Evolutionary conservation across 257 asterid genomes (phyloP).

Genomic region (Parsonsia alboflavescens): DNA sequence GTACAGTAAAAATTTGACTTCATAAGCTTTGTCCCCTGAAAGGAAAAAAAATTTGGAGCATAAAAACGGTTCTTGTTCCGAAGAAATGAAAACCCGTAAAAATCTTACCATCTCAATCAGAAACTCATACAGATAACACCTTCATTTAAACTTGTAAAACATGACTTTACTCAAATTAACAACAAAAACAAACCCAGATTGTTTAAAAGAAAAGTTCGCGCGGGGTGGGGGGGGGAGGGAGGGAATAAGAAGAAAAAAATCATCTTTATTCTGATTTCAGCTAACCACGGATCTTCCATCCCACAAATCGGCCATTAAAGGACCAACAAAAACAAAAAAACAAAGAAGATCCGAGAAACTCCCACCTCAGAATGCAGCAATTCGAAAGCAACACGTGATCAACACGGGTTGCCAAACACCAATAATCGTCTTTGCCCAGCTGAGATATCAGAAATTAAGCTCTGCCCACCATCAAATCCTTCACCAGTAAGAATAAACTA

Average conservation of each 20-base stretch:
- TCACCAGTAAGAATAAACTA: neutral
- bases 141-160: neutral
- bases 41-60: neutral
- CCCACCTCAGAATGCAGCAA: constrained; percentile 8
- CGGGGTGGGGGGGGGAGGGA: too few relatives aligned
- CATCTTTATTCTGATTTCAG: neutral
- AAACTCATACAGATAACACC: neutral
- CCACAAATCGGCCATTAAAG: neutral
- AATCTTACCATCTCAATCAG: neutral
- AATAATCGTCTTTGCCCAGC: neutral
- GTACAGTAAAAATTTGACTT: neutral
- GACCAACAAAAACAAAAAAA: neutral
- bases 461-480: neutral
- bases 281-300: constrained; percentile 12
- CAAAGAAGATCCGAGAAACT: neutral
- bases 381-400: constrained; percentile 7
- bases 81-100: neutral
- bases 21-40: neutral
- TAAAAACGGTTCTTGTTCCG: neutral
- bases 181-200: neutral
- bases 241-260: neutral
- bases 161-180: constrained; percentile 10
- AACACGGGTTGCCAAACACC: neutral
- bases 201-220: neutral
- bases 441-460: constrained; percentile 4